phyloP scores from a whole-genome alignment of 257 asterid genomes.

The Pogostemon cablin region DNA sequence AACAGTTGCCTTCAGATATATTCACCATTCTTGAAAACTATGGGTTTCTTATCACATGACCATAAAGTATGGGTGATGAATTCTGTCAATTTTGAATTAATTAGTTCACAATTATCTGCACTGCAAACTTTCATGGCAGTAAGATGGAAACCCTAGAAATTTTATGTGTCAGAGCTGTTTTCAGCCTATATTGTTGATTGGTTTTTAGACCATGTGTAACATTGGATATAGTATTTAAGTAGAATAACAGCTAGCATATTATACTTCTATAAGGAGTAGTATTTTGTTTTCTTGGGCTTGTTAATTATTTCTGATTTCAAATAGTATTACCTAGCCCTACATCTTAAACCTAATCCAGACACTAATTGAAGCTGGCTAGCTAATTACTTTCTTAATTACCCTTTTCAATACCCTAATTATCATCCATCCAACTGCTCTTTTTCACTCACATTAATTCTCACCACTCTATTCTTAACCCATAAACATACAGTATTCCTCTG shows the following conservation, averaged over 20 bases:
- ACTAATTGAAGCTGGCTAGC: constrained; percentile 21
- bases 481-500: too few species aligned
- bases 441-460: constrained; percentile 26
- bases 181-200: constrained; percentile 18
- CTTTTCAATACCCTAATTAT: constrained; percentile 20
- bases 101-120: constrained; percentile 3
- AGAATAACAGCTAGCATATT: constrained; percentile 20
- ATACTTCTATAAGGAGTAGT: background rate
- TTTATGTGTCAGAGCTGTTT: constrained; percentile 34
- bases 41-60: background rate
- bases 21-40: constrained; percentile 39
- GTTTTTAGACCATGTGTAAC: constrained; percentile 39
- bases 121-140: constrained; percentile 32
- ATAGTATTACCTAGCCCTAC: constrained; percentile 12
- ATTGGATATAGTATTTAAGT: constrained; percentile 23
- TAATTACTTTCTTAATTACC: constrained; percentile 11
- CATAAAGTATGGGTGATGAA: constrained; percentile 22
- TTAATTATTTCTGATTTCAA: background rate
- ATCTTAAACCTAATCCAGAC: constrained; percentile 35
- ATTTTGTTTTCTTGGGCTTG: constrained; percentile 11
- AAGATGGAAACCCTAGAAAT: constrained; percentile 49
- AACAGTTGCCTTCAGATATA: constrained; percentile 66
- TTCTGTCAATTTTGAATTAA: constrained; percentile 33
- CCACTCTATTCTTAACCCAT: too few species aligned
- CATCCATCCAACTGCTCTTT: constrained; percentile 6